phyloP scores from a whole-genome alignment of 176 grass and related monocot genomes.

The Zizania latifolia region DNA sequence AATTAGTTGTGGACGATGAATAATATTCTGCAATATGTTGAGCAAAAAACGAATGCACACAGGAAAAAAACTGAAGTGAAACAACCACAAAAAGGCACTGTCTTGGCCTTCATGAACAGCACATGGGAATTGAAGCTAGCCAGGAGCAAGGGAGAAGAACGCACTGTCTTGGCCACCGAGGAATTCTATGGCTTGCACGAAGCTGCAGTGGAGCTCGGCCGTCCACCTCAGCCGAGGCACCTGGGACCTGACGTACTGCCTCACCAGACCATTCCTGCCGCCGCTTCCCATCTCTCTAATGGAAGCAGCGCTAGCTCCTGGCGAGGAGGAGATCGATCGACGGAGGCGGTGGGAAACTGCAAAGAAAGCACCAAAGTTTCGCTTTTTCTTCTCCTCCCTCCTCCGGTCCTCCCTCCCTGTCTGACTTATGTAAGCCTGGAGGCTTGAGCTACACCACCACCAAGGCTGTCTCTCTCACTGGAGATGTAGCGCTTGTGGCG shows the following conservation, averaged over 20 bases:
- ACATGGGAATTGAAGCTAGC: neutral
- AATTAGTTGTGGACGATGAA: too few species aligned
- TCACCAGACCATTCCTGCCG: conserved; percentile 61
- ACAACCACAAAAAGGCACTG: neutral
- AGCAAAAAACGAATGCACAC: neutral
- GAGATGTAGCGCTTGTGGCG: neutral
- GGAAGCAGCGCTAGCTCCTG: neutral
- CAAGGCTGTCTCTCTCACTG: too few species aligned
- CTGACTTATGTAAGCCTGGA: neutral
- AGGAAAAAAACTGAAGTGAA: neutral
- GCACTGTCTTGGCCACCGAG: conserved; percentile 77
- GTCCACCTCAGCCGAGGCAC: conserved; percentile 72
- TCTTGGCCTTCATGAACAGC: too few species aligned
- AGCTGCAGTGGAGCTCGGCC: conserved; percentile 68
- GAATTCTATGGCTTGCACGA: conserved; percentile 57
- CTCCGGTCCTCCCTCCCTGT: neutral
- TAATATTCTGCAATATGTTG: too few species aligned
- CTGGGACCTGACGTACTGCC: conserved; percentile 70
- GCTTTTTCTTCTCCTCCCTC: conserved; percentile 11
- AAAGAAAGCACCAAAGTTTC: conserved; percentile 30
- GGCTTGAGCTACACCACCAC: too few species aligned
- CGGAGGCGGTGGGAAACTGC: neutral
- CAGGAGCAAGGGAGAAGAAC: conserved; percentile 8
- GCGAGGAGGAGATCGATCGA: neutral
- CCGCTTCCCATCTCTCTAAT: conserved; percentile 22